Evolutionary conservation across 495 filamentous ascomycete species (phyloP).

Genomic region (Hyaloscypha finlandica): DNA sequence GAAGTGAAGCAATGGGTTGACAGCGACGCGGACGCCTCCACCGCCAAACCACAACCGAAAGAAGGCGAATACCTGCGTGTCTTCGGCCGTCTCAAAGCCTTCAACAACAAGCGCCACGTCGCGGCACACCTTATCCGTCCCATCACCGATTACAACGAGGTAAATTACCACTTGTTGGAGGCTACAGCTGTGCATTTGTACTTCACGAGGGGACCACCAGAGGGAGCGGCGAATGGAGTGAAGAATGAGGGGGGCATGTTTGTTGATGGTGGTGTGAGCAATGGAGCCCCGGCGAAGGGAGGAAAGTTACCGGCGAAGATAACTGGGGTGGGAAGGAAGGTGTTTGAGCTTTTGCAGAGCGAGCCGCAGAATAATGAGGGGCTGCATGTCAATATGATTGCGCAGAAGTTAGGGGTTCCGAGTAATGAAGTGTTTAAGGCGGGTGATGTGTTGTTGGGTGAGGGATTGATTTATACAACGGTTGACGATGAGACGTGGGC

Average conservation of each 20-base stretch:
- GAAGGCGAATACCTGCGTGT: constrained; percentile 81
- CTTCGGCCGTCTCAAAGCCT: constrained; percentile 74
- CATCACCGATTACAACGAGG: constrained; percentile 83
- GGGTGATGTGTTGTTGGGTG: constrained; percentile 71
- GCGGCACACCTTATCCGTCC: constrained; percentile 78
- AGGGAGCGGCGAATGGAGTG: constrained; percentile 34
- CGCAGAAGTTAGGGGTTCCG: constrained; percentile 59
- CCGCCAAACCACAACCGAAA: constrained; percentile 39
- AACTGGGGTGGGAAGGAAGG: constrained; percentile 58
- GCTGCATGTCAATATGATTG: constrained; percentile 74
- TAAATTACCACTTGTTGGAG: constrained; percentile 87
- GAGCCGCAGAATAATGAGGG: constrained; percentile 75
- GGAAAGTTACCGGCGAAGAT: constrained; percentile 47
- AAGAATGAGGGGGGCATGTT: constrained; percentile 52
- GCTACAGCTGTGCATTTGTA: constrained; percentile 84
- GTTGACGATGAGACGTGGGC: constrained; percentile 85
- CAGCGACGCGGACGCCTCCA: constrained; percentile 52
- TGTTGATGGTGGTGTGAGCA: constrained; percentile 44
- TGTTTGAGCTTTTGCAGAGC: constrained; percentile 65
- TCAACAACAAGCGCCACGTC: constrained; percentile 78
- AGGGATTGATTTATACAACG: constrained; percentile 85
- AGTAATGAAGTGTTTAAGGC: constrained; percentile 70
- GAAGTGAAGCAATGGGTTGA: constrained; percentile 95
- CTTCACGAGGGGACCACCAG: constrained; percentile 73
- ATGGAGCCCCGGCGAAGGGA: constrained; percentile 29